Percentiles rank a stretch among this genome's conserved stretches.
phyloP scores from a whole-genome alignment of 2,329 filamentous ascomycete species.

The Fusarium chuoi region DNA sequence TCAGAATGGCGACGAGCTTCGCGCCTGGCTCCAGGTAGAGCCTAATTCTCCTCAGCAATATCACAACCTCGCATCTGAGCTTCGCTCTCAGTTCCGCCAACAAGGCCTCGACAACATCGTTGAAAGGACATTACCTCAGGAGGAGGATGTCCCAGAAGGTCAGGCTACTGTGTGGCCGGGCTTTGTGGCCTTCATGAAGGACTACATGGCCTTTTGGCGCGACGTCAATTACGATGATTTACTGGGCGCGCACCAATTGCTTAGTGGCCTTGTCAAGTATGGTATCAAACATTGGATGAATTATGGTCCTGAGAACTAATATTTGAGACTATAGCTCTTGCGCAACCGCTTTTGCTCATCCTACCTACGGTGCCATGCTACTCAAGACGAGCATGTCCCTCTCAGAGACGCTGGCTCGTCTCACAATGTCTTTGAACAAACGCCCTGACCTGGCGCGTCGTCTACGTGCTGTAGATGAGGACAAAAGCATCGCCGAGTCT shows the following conservation, averaged over 20 bases:
- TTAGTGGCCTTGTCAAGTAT: constrained; percentile 80
- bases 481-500: constrained; percentile 82
- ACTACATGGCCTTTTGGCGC: constrained; percentile 83
- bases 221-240: constrained; percentile 83
- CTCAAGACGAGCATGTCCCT: constrained; percentile 86
- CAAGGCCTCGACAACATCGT: constrained; percentile 71
- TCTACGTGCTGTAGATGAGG: constrained; percentile 70
- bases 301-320: neutral
- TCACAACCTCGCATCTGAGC: constrained; percentile 72
- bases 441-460: constrained; percentile 79
- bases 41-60: constrained; percentile 76
- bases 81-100: constrained; percentile 66
- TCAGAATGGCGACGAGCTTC: constrained; percentile 72
- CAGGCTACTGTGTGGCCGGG: constrained; percentile 77
- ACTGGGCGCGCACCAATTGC: constrained; percentile 76
- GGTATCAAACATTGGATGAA: constrained; percentile 42
- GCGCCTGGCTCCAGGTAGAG: constrained; percentile 79
- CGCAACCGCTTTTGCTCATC: constrained; percentile 82
- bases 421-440: constrained; percentile 86
- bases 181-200: constrained; percentile 81
- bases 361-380: constrained; percentile 81
- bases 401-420: constrained; percentile 80
- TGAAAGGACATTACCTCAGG: constrained; percentile 71
- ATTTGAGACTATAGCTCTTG: constrained; percentile 68
- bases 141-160: constrained; percentile 71